A percentile compares a stretch with the other conserved stretches of the same genome.
Conservation (phyloP, 2,329 filamentous ascomycete genomes). For the Nemania abortiva region DNA sequence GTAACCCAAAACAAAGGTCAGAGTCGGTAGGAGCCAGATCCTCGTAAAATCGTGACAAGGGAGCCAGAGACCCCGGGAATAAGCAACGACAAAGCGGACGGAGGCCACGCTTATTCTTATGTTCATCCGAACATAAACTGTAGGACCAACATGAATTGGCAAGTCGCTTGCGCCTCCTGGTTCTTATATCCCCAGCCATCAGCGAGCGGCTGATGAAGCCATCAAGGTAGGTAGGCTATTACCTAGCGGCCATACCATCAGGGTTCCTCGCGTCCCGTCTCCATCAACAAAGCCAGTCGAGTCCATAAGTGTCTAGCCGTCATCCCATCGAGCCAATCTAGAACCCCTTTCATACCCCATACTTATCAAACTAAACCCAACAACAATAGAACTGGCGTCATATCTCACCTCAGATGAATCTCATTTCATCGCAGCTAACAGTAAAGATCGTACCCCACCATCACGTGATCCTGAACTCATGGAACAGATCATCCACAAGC, state of each 20-base stretch:
- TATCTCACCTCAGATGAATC: background rate
- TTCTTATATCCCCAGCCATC: background rate
- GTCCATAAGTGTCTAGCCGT: background rate
- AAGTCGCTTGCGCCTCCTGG: background rate
- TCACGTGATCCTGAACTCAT: slow-evolving; percentile 26
- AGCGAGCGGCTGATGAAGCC: background rate
- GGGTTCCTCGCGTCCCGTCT: background rate
- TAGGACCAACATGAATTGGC: background rate
- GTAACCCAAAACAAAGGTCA: background rate
- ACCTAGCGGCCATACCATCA: background rate
- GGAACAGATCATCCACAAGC: slow-evolving; percentile 13
- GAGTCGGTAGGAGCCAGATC: background rate
- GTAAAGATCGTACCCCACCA: slow-evolving; percentile 19
- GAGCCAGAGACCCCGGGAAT: too few relatives aligned
- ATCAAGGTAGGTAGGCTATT: background rate
- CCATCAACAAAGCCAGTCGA: background rate
- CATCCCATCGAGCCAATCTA: background rate
- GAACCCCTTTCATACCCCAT: background rate
- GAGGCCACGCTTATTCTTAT: background rate
- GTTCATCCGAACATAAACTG: background rate
- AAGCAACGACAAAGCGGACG: background rate
- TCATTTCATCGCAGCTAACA: background rate
- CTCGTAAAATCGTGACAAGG: too few relatives aligned
- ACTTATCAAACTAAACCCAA: background rate
- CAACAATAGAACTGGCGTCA: background rate